Conservation (phyloP, 2,329 filamentous ascomycete species). For the Dothistroma pini region DNA sequence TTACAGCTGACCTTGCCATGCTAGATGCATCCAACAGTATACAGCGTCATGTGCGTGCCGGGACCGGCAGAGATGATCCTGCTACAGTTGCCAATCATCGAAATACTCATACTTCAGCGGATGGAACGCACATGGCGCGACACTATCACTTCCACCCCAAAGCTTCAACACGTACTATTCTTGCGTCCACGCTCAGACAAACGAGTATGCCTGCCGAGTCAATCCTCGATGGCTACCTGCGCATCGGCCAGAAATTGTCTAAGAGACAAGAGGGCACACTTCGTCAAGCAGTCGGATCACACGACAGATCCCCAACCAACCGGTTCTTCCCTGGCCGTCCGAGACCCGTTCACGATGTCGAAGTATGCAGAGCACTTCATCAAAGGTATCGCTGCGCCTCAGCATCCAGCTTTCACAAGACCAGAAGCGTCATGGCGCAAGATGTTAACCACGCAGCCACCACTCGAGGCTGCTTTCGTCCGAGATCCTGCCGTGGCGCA, state of each 20-base stretch:
- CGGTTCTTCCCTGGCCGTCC: too few species aligned
- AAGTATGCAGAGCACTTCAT: too few species aligned
- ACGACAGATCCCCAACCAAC: too few species aligned
- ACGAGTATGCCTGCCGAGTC: background rate
- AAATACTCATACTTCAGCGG: background rate
- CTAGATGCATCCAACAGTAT: too few species aligned
- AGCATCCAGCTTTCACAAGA: background rate
- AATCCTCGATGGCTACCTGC: background rate
- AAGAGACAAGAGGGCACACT: background rate
- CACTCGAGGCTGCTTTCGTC: background rate
- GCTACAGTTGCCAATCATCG: background rate
- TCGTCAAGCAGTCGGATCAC: too few species aligned
- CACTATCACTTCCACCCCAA: background rate
- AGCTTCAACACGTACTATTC: background rate
- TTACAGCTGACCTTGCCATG: too few species aligned
- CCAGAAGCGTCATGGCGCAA: slow-evolving; percentile 3
- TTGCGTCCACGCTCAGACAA: background rate
- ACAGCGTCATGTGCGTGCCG: background rate
- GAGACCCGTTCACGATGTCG: background rate
- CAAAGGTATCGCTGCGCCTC: too few species aligned
- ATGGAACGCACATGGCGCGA: background rate
- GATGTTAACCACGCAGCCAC: slow-evolving; percentile 6
- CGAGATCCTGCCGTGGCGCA: background rate
- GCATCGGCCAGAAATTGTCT: background rate
- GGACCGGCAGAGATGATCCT: background rate